Conservation (phyloP, 2,329 filamentous ascomycete genomes). For the Verticillium zaregamsianum region DNA sequence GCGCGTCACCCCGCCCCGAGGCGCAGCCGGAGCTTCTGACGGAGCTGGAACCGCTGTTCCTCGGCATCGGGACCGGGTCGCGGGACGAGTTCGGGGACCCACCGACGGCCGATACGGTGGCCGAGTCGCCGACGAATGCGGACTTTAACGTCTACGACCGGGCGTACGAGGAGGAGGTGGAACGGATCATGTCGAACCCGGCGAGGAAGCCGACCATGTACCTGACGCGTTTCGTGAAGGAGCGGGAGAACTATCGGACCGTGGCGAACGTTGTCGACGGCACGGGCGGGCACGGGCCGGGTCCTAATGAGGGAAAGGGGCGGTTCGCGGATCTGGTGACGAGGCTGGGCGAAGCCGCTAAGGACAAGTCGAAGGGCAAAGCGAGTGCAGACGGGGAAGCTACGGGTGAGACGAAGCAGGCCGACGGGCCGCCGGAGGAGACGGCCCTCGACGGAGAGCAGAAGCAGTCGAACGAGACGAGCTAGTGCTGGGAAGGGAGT, state of each 20-base stretch:
- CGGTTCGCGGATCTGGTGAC: slow-evolving; percentile 11
- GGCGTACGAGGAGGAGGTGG: slow-evolving; percentile 79
- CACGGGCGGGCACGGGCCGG: slow-evolving; percentile 11
- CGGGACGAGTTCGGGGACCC: slow-evolving; percentile 38
- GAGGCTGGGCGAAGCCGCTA: slow-evolving; percentile 1
- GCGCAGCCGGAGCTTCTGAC: slow-evolving; percentile 29
- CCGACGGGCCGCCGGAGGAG: background rate
- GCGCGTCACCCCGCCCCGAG: slow-evolving; percentile 35
- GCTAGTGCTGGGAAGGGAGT: background rate
- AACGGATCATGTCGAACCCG: slow-evolving; percentile 56
- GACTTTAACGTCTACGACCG: slow-evolving; percentile 87
- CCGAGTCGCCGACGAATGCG: slow-evolving; percentile 78
- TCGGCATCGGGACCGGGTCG: slow-evolving; percentile 71
- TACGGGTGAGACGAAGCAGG: background rate
- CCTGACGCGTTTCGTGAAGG: slow-evolving; percentile 43
- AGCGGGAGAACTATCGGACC: slow-evolving; percentile 33
- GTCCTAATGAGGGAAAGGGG: slow-evolving; percentile 2
- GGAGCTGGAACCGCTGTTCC: slow-evolving; percentile 59
- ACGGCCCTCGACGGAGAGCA: background rate
- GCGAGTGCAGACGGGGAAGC: background rate
- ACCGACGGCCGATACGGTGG: slow-evolving; percentile 51
- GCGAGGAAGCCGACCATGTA: slow-evolving; percentile 40
- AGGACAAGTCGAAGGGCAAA: background rate
- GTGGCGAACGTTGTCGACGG: slow-evolving; percentile 33
- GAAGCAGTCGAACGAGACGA: background rate